phyloP scores from a whole-genome alignment of 768 basidiomycete species.

The Lactarius pseudohatsudake region DNA sequence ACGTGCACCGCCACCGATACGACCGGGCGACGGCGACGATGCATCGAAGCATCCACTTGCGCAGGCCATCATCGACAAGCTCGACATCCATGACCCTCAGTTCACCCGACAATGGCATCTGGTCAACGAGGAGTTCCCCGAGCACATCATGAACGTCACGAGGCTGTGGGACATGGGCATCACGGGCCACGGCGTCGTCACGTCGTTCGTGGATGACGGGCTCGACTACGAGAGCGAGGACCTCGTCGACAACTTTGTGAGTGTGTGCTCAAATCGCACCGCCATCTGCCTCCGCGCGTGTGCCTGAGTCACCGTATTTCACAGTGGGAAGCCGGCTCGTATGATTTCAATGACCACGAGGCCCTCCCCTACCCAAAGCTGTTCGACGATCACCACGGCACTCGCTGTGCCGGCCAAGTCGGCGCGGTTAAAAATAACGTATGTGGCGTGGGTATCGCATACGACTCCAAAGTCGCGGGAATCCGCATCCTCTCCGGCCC shows the following conservation, averaged over 20 bases:
- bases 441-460: constrained; percentile 94
- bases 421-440: constrained; percentile 90
- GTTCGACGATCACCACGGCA: constrained; percentile 93
- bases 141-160: constrained; percentile 91
- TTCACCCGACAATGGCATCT: constrained; percentile 93
- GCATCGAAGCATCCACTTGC: constrained; percentile 39
- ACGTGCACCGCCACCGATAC: constrained; percentile 66
- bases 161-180: constrained; percentile 89
- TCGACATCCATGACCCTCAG: constrained; percentile 78
- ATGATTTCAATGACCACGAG: constrained; percentile 95
- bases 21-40: constrained; percentile 32
- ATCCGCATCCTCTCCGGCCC: constrained; percentile 93
- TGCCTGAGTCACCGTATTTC: constrained; percentile 2
- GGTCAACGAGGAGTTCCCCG: constrained; percentile 79
- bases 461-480: constrained; percentile 87
- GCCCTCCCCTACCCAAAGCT: constrained; percentile 84
- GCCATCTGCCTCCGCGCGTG: neutral
- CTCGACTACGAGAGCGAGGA: constrained; percentile 88
- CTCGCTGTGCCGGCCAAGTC: constrained; percentile 96
- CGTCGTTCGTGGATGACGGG: constrained; percentile 93
- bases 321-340: constrained; percentile 83
- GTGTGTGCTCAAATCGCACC: constrained; percentile 36
- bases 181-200: constrained; percentile 81
- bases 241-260: constrained; percentile 87
- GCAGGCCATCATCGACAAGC: constrained; percentile 50